Conservation (phyloP, 2,329 filamentous ascomycete species). For the Apiospora pterosperma region DNA sequence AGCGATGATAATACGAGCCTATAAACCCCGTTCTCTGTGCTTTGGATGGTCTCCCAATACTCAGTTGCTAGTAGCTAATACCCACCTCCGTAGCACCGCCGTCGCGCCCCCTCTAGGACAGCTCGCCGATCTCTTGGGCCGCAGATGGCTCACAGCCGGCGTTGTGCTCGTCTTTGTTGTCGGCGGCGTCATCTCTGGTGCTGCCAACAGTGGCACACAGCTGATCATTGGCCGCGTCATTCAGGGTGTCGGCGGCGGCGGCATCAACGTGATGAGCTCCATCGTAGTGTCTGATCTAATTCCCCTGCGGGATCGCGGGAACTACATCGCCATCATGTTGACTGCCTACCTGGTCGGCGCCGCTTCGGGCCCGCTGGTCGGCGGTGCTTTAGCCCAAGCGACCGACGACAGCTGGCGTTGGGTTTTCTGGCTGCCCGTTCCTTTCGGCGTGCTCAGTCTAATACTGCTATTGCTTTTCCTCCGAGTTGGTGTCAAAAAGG, state of each 20-base stretch:
- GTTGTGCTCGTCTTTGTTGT: constrained; percentile 33
- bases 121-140: background rate
- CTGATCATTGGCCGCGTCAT: constrained; percentile 34
- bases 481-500: no score
- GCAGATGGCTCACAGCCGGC: constrained; percentile 17
- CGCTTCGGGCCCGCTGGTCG: background rate
- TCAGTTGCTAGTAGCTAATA: no score
- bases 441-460: no score
- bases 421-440: constrained; percentile 16
- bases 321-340: background rate
- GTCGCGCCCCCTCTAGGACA: background rate
- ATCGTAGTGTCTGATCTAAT: background rate
- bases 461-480: no score
- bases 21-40: no score
- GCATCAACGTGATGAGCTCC: constrained; percentile 17
- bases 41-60: no score
- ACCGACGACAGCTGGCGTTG: constrained; percentile 17
- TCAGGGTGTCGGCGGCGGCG: constrained; percentile 31
- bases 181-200: constrained; percentile 32
- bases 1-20: no score
- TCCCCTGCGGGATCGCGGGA: background rate
- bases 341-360: background rate
- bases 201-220: constrained; percentile 26
- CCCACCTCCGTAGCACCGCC: background rate
- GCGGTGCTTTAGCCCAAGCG: background rate